These are phyloP conservation scores for Brassica incana DNA, from an alignment of 345 rosid genomes.

Conservation along the genomic window DNA sequence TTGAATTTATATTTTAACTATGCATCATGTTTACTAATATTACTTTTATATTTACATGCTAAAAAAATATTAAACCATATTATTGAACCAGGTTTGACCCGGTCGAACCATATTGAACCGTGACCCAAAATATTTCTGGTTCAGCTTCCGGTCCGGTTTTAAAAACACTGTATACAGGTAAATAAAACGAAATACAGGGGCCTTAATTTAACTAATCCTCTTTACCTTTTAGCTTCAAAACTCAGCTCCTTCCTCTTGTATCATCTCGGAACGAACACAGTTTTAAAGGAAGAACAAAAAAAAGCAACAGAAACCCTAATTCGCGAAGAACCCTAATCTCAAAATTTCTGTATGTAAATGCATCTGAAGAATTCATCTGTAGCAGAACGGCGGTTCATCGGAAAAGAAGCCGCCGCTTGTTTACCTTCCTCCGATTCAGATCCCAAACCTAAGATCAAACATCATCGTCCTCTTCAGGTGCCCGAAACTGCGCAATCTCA, in stretches of 20 bases:
- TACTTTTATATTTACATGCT: no score
- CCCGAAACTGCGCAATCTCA: conserved; percentile 30
- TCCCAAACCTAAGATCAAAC: conserved; percentile 37
- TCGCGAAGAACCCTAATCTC: conserved; percentile 29
- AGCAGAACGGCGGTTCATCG: conserved; percentile 45
- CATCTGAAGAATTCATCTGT: conserved; percentile 42
- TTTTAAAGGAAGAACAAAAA: conserved; percentile 1
- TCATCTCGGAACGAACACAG: conserved; percentile 34
- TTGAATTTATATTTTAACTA: no score
- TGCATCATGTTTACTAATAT: no score
- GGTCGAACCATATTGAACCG: no score
- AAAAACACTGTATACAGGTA: neutral
- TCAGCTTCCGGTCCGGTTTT: no score
- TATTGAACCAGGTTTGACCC: no score
- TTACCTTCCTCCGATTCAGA: conserved; percentile 30
- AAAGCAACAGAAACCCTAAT: conserved; percentile 28
- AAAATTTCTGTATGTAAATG: conserved; percentile 43
- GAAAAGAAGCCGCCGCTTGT: conserved; percentile 41
- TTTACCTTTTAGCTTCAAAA: conserved; percentile 37
- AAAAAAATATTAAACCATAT: no score
- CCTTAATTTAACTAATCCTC: neutral
- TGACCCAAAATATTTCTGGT: no score
- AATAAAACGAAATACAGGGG: neutral
- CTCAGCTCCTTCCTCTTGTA: conserved; percentile 30
- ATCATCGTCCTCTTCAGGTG: conserved; percentile 42